Base-by-base conservation (phyloP, 1,139 yeast species). In the Candida sp. region DNA sequence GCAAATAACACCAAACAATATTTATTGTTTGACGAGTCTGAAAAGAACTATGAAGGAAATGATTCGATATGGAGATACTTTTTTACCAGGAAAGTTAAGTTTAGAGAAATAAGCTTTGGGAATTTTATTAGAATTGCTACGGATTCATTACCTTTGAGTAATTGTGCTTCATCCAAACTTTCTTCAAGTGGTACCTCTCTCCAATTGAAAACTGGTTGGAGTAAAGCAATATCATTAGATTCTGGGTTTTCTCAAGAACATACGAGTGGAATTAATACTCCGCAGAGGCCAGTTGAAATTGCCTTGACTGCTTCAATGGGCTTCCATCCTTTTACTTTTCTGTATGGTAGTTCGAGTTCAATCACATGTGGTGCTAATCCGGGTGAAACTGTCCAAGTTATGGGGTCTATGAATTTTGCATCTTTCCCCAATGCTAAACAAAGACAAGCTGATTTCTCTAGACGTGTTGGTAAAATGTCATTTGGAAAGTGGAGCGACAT, bases 121-220 rank as follows among this genome's bases (percentile, higher is more conserved):
- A 15, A 37, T 25, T 27, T 37, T 30, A 21, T n/a, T 19, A 37
- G 39, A 21, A 15, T 37, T 4, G 30, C 29, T 15, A 27, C 39
- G 6, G 27, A 37, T 29, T n/a, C 39, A 5, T 37, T 37, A 12
- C 43, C 43, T 9, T n/a, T 41, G 15, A 41, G 43, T 37, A 38
- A 33, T 12, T 41, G 43, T 37, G 35, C 39, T 33, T 36, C 40
- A 5, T 25, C 40, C 4, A 22, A 32, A 25, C 22, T 23, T 5
- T 41, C 43, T 5, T 25, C 35, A 4, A 6, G 30, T 27, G 40
- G 33, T 5, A 30, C 27, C 7, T 12, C 25, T 21, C 27, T 29
- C 11, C 30, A 32, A 19, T 33, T 37, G 36, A 21, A 25, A 36
- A 11, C 35, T 12, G 43, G 36, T 5, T 23, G 35, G 30, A 35